Percentiles rank a stretch among this genome's conserved stretches.
These are phyloP conservation scores for Cubamyces sp. DNA, from an alignment of 768 basidiomycete genomes.

Conservation along the genomic window DNA sequence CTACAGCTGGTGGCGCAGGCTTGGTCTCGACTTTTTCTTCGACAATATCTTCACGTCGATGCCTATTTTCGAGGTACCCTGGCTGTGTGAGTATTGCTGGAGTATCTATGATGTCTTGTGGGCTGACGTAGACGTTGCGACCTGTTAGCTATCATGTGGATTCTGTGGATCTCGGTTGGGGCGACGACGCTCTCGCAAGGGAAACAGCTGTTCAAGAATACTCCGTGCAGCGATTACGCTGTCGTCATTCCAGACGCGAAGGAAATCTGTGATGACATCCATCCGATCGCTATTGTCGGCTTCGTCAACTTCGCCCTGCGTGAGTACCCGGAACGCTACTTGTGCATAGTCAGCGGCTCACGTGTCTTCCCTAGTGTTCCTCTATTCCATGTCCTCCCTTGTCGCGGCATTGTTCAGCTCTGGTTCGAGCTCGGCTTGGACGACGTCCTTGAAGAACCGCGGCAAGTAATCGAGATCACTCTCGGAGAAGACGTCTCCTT, in stretches of 20 bases:
- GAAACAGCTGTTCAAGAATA: slow-evolving; percentile 1
- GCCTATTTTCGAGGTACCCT: slow-evolving; percentile 9
- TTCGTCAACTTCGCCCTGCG: slow-evolving; percentile 8
- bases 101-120: not conserved
- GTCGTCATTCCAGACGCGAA: not conserved
- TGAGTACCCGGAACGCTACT: not conserved
- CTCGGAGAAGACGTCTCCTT: too few species aligned
- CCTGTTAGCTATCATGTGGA: slow-evolving; percentile 8
- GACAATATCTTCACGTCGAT: slow-evolving; percentile 12
- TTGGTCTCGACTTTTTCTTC: slow-evolving; percentile 11
- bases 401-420: not conserved
- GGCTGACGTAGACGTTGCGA: not conserved
- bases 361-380: not conserved
- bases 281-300: slow-evolving; percentile 7
- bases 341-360: not conserved
- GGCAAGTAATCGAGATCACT: not conserved
- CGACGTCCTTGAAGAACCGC: slow-evolving; percentile 1
- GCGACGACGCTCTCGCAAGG: slow-evolving; percentile 11
- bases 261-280: slow-evolving; percentile 8
- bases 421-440: not conserved
- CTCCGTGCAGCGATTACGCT: not conserved
- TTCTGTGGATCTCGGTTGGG: slow-evolving; percentile 13
- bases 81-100: slow-evolving; percentile 1
- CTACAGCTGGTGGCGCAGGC: not conserved
- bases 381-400: not conserved